phyloP scores from a whole-genome alignment of 805 yeast genomes.

The Clavispora phyllophila region DNA sequence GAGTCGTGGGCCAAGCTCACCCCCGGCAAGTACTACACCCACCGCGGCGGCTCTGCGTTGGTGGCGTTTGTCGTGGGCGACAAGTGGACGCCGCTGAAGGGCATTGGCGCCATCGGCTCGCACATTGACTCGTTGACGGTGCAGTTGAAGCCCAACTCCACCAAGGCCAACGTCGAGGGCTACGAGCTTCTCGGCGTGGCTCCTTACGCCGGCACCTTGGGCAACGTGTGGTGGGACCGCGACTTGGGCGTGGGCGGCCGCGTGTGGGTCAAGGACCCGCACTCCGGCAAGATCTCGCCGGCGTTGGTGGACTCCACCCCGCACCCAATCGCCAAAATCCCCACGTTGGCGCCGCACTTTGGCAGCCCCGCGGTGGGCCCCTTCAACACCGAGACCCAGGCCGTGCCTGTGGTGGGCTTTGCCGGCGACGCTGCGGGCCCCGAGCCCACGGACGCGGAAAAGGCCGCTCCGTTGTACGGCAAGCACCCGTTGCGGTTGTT shows the following conservation, averaged over 20 bases:
- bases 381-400: slow-evolving; percentile 70
- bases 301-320: slow-evolving; percentile 55
- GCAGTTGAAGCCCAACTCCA: slow-evolving; percentile 67
- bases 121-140: slow-evolving; percentile 72
- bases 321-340: slow-evolving; percentile 72
- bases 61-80: slow-evolving; percentile 68
- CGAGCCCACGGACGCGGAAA: slow-evolving; percentile 52
- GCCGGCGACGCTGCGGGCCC: slow-evolving; percentile 34
- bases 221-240: slow-evolving; percentile 74
- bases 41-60: slow-evolving; percentile 62
- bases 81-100: slow-evolving; percentile 58
- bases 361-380: slow-evolving; percentile 67
- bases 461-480: slow-evolving; percentile 59
- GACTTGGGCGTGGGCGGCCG: slow-evolving; percentile 84
- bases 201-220: slow-evolving; percentile 71
- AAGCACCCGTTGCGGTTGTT: slow-evolving; percentile 64
- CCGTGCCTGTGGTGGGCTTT: slow-evolving; percentile 74
- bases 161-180: slow-evolving; percentile 59
- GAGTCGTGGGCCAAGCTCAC: slow-evolving; percentile 43
- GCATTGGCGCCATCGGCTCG: slow-evolving; percentile 68
- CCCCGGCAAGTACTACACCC: slow-evolving; percentile 60
- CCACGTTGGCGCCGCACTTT: slow-evolving; percentile 84
- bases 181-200: slow-evolving; percentile 78
- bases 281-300: slow-evolving; percentile 30
- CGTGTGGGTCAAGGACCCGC: slow-evolving; percentile 44